Conservation (phyloP, 805 yeast species). For the Yamadazyma sp. region DNA sequence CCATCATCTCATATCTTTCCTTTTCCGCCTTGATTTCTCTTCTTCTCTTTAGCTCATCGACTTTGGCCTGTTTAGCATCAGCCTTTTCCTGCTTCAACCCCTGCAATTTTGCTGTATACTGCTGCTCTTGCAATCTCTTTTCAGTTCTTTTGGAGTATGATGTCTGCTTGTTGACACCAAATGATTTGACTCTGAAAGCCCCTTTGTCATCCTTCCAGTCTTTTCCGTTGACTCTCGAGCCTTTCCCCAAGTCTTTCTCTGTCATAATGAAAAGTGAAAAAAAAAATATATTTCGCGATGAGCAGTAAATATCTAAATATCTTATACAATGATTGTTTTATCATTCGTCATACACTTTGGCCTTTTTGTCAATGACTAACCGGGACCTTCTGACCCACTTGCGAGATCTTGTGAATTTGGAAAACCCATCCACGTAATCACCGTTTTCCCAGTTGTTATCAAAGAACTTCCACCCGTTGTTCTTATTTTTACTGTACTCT, state of each 20-base stretch:
- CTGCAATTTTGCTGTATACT: constrained; percentile 65
- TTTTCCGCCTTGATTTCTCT: constrained; percentile 81
- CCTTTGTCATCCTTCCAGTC: constrained; percentile 69
- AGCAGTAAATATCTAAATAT: no score
- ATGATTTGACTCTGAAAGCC: constrained; percentile 63
- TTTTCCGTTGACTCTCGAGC: constrained; percentile 61
- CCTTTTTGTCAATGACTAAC: constrained; percentile 25
- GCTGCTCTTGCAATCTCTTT: constrained; percentile 63
- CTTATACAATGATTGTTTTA: background rate
- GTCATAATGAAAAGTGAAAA: constrained; percentile 1
- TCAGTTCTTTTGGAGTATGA: constrained; percentile 69
- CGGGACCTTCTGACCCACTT: constrained; percentile 51
- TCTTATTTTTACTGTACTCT: constrained; percentile 36
- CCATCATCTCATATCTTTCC: constrained; percentile 81
- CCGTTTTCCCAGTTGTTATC: constrained; percentile 52
- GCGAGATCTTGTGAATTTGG: constrained; percentile 52
- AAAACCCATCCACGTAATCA: constrained; percentile 42
- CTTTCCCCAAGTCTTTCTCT: constrained; percentile 28
- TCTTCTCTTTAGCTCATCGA: constrained; percentile 65
- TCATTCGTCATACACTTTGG: constrained; percentile 10
- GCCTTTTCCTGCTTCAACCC: constrained; percentile 80
- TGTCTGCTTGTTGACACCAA: constrained; percentile 52
- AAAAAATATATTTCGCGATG: constrained; percentile 8
- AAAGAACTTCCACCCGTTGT: constrained; percentile 55
- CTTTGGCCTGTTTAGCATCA: constrained; percentile 50